Evolutionary conservation across 2,329 filamentous ascomycete species (phyloP).

Genomic region (Fusarium sp.): DNA sequence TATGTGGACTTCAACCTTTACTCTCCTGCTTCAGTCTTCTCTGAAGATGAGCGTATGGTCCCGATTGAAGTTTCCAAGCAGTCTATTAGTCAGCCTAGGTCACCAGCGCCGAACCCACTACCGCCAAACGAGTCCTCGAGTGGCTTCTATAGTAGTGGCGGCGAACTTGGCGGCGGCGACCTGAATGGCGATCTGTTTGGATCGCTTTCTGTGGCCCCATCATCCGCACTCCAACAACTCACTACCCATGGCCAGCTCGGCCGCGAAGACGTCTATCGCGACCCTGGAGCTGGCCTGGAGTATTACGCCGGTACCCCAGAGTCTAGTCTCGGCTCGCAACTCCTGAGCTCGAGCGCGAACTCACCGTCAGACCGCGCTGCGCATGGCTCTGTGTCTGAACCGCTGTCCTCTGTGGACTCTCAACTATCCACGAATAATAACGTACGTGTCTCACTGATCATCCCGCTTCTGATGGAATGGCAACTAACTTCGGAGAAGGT

Average conservation of each 20-base stretch:
- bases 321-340: slow-evolving; percentile 9
- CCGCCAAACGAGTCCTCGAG: slow-evolving; percentile 22
- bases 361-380: neutral
- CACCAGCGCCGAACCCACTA: slow-evolving; percentile 18
- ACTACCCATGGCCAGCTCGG: slow-evolving; percentile 18
- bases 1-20: slow-evolving; percentile 68
- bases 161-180: neutral
- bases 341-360: neutral
- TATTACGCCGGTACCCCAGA: slow-evolving; percentile 7
- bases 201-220: neutral
- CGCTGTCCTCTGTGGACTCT: neutral
- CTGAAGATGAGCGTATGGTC: slow-evolving; percentile 60
- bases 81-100: slow-evolving; percentile 28
- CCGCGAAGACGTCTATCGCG: slow-evolving; percentile 17
- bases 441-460: slow-evolving; percentile 23
- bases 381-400: neutral
- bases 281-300: slow-evolving; percentile 31
- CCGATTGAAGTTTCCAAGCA: slow-evolving; percentile 42
- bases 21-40: slow-evolving; percentile 60
- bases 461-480: neutral
- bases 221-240: slow-evolving; percentile 2
- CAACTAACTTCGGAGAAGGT: slow-evolving; percentile 43
- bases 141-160: slow-evolving; percentile 3
- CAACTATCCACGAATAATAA: slow-evolving; percentile 15
- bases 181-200: slow-evolving; percentile 3